phyloP scores from a whole-genome alignment of 768 basidiomycete genomes.

The Aureoboletus auriporus region DNA sequence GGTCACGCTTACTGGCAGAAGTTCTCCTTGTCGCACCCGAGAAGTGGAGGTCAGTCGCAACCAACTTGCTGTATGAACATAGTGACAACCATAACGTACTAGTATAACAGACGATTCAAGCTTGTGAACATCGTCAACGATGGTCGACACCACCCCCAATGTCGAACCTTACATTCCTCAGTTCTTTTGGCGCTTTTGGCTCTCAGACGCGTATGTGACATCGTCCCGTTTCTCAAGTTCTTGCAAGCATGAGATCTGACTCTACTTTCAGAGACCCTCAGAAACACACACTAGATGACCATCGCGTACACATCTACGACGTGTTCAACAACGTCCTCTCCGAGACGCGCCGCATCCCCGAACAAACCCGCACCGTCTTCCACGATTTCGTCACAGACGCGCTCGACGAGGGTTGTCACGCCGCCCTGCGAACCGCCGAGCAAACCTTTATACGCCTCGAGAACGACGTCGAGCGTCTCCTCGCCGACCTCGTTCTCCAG shows the following conservation, averaged over 20 bases:
- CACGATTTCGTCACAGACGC: slow-evolving; percentile 35
- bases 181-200: slow-evolving; percentile 50
- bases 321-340: slow-evolving; percentile 47
- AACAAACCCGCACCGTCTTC: slow-evolving; percentile 36
- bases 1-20: neutral
- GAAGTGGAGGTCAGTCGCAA: neutral
- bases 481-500: slow-evolving; percentile 33
- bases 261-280: slow-evolving; percentile 19
- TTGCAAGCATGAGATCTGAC: neutral
- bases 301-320: slow-evolving; percentile 49
- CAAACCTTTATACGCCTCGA: slow-evolving; percentile 42
- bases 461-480: slow-evolving; percentile 35
- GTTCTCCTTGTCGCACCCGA: neutral
- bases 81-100: neutral
- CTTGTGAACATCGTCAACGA: neutral
- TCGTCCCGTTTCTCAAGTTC: no score
- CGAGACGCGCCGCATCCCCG: slow-evolving; percentile 40
- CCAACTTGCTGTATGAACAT: slow-evolving; percentile 1
- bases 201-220: slow-evolving; percentile 37
- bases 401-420: slow-evolving; percentile 34
- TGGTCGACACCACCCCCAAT: slow-evolving; percentile 3
- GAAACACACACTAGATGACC: slow-evolving; percentile 31
- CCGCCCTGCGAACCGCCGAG: slow-evolving; percentile 40
- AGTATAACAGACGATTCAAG: neutral
- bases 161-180: slow-evolving; percentile 40